Conservation (phyloP, 495 filamentous ascomycete species). For the Tuber brumale region DNA sequence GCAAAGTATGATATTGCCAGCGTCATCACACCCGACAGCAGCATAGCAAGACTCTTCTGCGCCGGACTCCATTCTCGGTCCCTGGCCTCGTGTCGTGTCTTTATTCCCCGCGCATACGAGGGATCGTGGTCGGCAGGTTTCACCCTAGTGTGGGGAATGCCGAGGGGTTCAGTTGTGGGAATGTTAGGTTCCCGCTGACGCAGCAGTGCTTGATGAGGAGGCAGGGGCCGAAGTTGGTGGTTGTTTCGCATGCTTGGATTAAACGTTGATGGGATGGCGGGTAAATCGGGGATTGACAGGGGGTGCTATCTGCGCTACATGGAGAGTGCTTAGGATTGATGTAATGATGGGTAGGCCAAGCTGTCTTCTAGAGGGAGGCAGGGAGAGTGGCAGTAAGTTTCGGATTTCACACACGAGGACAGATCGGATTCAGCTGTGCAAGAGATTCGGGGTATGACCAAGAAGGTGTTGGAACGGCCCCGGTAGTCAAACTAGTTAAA, state of each 20-base stretch:
- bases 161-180: slow-evolving; percentile 11
- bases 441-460: slow-evolving; percentile 16
- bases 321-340: slow-evolving; percentile 16
- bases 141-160: slow-evolving; percentile 19
- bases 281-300: slow-evolving; percentile 10
- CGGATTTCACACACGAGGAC: slow-evolving; percentile 24
- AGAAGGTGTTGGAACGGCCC: not conserved
- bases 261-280: slow-evolving; percentile 9
- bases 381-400: slow-evolving; percentile 13
- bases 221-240: too few relatives aligned
- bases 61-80: not conserved
- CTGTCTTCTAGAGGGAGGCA: slow-evolving; percentile 12
- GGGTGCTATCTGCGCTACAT: slow-evolving; percentile 25
- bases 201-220: not conserved
- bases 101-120: slow-evolving; percentile 16
- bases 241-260: too few relatives aligned
- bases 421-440: slow-evolving; percentile 21
- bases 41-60: slow-evolving; percentile 18
- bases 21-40: slow-evolving; percentile 20
- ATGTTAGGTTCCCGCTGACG: slow-evolving; percentile 7
- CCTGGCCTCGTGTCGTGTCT: slow-evolving; percentile 1
- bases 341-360: slow-evolving; percentile 6
- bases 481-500: not conserved
- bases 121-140: slow-evolving; percentile 1
- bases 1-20: slow-evolving; percentile 11